These are phyloP conservation scores for Sophora flavescens DNA, from an alignment of 306 rosid genomes.

Conservation along the genomic window DNA sequence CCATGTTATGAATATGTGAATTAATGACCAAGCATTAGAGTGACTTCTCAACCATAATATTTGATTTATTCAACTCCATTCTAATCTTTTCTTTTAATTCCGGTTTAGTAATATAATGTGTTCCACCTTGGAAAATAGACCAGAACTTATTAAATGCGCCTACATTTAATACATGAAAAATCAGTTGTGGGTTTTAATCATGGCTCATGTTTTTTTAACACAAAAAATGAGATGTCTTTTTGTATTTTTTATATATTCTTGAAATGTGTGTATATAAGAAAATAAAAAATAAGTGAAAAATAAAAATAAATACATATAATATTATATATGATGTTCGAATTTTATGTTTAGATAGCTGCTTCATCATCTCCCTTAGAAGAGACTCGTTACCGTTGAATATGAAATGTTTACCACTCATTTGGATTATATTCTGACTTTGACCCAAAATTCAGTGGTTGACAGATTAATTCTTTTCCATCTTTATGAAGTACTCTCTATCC, in stretches of 20 bases:
- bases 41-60: slow-evolving; percentile 37
- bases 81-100: slow-evolving; percentile 43
- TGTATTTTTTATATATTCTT: too few relatives aligned
- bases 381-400: not conserved
- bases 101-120: slow-evolving; percentile 6
- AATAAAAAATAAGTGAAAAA: too few relatives aligned
- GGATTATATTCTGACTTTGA: slow-evolving; percentile 14
- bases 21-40: slow-evolving; percentile 44
- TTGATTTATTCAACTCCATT: slow-evolving; percentile 40
- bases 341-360: too few relatives aligned
- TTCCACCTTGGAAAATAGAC: slow-evolving; percentile 16
- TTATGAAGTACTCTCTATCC: not conserved
- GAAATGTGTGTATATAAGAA: too few relatives aligned
- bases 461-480: not conserved
- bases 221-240: too few relatives aligned
- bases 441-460: not conserved
- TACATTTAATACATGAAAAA: not conserved
- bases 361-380: slow-evolving; percentile 5
- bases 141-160: not conserved
- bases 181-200: not conserved
- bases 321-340: too few relatives aligned
- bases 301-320: too few relatives aligned
- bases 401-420: slow-evolving; percentile 11
- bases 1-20: slow-evolving; percentile 48
- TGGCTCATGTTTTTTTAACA: too few relatives aligned